Conservation (phyloP, 768 basidiomycete species). For the Suillus subaureus region DNA sequence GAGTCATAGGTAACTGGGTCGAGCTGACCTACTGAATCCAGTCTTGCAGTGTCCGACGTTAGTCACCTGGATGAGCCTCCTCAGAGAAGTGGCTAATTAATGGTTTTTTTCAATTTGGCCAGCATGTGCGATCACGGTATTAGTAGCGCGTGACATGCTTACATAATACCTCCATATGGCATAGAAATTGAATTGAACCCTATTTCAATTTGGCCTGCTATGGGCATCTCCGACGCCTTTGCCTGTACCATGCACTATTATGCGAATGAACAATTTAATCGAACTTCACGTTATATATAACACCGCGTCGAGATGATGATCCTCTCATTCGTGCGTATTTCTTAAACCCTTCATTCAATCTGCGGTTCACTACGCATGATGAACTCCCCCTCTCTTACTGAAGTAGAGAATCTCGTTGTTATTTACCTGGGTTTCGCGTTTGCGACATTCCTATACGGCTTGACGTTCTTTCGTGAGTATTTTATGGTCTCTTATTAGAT, state of each 20-base stretch:
- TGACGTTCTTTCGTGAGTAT: conserved; percentile 36
- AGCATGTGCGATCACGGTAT: too few relatives aligned
- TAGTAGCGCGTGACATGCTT: background rate
- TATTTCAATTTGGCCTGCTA: background rate
- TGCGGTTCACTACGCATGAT: conserved; percentile 14
- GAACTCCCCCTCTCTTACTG: conserved; percentile 21
- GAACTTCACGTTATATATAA: conserved; percentile 13
- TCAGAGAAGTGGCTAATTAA: too few relatives aligned
- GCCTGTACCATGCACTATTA: background rate
- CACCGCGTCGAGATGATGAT: background rate
- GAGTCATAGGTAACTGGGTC: too few relatives aligned
- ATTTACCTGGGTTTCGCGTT: conserved; percentile 32
- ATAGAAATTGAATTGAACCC: background rate
- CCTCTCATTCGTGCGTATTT: conserved; percentile 3
- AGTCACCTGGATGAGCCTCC: too few relatives aligned
- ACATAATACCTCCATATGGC: background rate
- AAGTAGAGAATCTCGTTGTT: conserved; percentile 27
- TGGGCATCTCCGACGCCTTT: background rate
- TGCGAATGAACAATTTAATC: conserved; percentile 8
- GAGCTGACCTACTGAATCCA: too few relatives aligned
- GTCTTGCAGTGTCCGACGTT: too few relatives aligned
- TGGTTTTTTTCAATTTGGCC: too few relatives aligned
- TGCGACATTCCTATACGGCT: conserved; percentile 31
- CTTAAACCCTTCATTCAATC: background rate
- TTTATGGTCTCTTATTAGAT: background rate